Base-by-base conservation (phyloP, 1,284 basidiomycete species). In the Omphalotus olearius region DNA sequence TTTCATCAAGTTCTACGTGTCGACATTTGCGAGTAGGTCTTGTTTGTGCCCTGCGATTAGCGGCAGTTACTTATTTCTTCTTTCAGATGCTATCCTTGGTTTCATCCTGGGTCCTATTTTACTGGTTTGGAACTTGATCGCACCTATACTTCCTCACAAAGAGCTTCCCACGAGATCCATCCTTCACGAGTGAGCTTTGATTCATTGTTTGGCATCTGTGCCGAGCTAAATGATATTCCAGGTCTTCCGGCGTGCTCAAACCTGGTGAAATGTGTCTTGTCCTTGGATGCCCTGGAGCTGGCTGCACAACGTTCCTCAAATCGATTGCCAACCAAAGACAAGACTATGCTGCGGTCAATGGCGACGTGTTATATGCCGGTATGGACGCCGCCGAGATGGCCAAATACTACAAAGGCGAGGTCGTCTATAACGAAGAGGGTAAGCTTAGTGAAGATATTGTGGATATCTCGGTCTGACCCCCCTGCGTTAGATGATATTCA, bases 391-490 rank as follows among this genome's bases (percentile, higher is more conserved):
- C 64, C 13, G 80, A 87, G 58, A 87, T 89, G 77, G 74, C 71
- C 1, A 82, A 82, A 57, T 65, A 72, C 52, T 88, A 85, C 67
- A 86, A 80, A 55, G 93, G 92, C 45, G 92, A 95, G 67, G 88
- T 92, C 11, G 82, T 87, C 14, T 95, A 93, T 68, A 93, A 91
- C 60, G 77, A 82, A 60, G 87, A 89, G 71, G 83, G 83, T 80
- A 42, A 43, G 66, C 47, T 59, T 26, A 10, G 52, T 36, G 47
- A n/a, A n/a, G 17, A 48, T 18, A 50, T 25, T 17, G 13, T 36
- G 39, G 14, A 23, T 23, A 23, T 45, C 43, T 20, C 46, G 30
- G 38, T 30, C 25, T 39, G 35, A 33, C 46, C 2, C 53, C 36
- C 28, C 0, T 46, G n/a, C 46, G 16, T 14, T 52, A 82, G 90